phyloP scores from a whole-genome alignment of 257 asterid genomes.

The Nicotiana sylvestris region DNA sequence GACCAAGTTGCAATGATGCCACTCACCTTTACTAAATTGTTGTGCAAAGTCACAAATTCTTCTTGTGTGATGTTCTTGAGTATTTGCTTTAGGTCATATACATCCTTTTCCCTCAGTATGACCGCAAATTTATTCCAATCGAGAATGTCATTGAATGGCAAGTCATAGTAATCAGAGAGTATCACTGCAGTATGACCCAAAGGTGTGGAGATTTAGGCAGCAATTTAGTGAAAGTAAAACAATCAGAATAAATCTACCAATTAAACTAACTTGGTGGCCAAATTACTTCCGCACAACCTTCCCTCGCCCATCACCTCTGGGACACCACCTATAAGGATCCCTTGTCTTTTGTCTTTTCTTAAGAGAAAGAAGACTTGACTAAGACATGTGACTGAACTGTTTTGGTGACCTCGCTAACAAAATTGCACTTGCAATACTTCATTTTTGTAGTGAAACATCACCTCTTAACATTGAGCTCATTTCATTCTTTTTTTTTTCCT shows the following conservation, averaged over 20 bases:
- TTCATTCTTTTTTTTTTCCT: background rate
- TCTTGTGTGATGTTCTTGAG: slow-evolving; percentile 71
- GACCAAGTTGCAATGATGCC: background rate
- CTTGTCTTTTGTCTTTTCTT: background rate
- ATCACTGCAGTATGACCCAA: slow-evolving; percentile 60
- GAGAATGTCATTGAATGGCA: slow-evolving; percentile 88
- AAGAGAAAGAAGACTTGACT: background rate
- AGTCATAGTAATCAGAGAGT: slow-evolving; percentile 86
- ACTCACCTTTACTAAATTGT: slow-evolving; percentile 84
- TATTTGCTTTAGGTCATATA: slow-evolving; percentile 82
- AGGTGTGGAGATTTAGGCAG: background rate
- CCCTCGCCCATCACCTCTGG: background rate
- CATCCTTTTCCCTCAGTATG: slow-evolving; percentile 79
- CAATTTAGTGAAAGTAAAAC: background rate
- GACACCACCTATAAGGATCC: background rate
- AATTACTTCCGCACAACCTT: background rate
- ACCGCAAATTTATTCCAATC: slow-evolving; percentile 84
- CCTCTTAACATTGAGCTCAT: background rate
- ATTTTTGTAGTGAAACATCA: background rate
- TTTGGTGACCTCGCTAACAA: background rate
- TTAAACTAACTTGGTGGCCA: background rate
- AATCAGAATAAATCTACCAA: background rate
- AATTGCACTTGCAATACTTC: background rate
- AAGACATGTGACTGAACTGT: background rate
- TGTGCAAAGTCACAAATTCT: slow-evolving; percentile 69